Percentiles rank a stretch among this genome's conserved stretches.
phyloP scores from a whole-genome alignment of 2,329 filamentous ascomycete genomes.

The Sporothrix sp. region DNA sequence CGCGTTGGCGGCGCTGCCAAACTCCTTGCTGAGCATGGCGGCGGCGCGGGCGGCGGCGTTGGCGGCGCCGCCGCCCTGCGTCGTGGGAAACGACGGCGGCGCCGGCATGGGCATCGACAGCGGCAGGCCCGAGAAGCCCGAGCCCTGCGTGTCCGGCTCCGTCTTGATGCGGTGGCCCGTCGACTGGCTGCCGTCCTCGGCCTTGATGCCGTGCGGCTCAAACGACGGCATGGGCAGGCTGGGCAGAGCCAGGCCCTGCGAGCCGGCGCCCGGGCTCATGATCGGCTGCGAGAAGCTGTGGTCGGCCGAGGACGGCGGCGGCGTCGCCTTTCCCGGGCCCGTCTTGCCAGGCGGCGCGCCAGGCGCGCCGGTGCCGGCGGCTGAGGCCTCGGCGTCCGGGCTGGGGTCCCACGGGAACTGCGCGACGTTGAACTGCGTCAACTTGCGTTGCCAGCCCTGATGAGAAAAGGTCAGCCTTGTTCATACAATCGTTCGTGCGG shows the following conservation, averaged over 20 bases:
- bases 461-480: conserved; percentile 4
- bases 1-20: conserved; percentile 53
- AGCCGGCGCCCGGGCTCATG: conserved; percentile 27
- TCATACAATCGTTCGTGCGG: too few relatives aligned
- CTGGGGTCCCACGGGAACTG: conserved; percentile 93
- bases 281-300: conserved; percentile 26
- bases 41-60: conserved; percentile 46
- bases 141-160: conserved; percentile 12
- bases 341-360: neutral
- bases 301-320: conserved; percentile 6
- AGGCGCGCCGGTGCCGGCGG: conserved; percentile 24
- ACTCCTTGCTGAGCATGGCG: conserved; percentile 48
- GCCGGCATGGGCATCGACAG: conserved; percentile 9
- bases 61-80: conserved; percentile 18
- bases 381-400: conserved; percentile 46
- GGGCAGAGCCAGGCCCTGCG: conserved; percentile 22
- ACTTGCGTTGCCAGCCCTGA: conserved; percentile 89
- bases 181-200: conserved; percentile 1
- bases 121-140: neutral
- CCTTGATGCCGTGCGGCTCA: conserved; percentile 7
- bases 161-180: conserved; percentile 19
- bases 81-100: conserved; percentile 26
- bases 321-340: conserved; percentile 19
- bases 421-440: conserved; percentile 75
- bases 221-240: conserved; percentile 21